Evolutionary conservation across 139 green algal genomes (phyloP), one percentile per base, ranked within the genome.

Genomic region (Tetradesmus obliquus): DNA sequence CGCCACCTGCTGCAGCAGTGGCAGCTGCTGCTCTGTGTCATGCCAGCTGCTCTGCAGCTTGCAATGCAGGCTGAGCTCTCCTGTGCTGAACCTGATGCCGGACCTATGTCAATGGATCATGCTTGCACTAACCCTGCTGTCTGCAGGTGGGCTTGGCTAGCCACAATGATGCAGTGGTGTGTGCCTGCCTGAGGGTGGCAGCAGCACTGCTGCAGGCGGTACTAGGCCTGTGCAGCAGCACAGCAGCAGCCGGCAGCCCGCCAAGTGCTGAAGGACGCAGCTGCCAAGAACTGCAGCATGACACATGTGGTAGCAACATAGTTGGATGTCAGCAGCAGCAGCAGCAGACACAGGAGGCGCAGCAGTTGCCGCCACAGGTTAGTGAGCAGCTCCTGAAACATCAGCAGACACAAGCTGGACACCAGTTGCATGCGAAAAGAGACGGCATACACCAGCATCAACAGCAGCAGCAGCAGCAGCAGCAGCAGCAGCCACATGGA

Each of bases 111-210:
- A 45, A 45, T 45, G 32, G 32, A 45, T 45, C 66, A 19, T 66
- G 17, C 10, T 76, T n/a, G 1, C 66, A 24, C 17, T 76, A 19
- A 24, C 10, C 2, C 8, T 76, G 15, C 66, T 76, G 66, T 5
- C 17, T 84, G 12, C 45, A 84, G 79, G 79, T 84, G 45, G 84
- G 32, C 12, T n/a, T 89, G 6, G 12, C 53, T 62, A 89, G 84
- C 84, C 79, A 32, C 62, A 89, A 89, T 22, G 15, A 80, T 22
- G n/a, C 71, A 19, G 51, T 89, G 32, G 84, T 89, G 24, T 89
- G 60, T 66, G 84, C 84, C 5, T 45, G 58, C 19, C 9, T 89
- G 62, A 80, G 84, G 62, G 84, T 89, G 24, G 10, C 62, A 19
- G 84, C 24, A 51, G 62, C 84, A 32, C 32, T 89, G 22, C 84